Base-by-base conservation (phyloP, 805 yeast genomes). In the Candida railenensis region DNA sequence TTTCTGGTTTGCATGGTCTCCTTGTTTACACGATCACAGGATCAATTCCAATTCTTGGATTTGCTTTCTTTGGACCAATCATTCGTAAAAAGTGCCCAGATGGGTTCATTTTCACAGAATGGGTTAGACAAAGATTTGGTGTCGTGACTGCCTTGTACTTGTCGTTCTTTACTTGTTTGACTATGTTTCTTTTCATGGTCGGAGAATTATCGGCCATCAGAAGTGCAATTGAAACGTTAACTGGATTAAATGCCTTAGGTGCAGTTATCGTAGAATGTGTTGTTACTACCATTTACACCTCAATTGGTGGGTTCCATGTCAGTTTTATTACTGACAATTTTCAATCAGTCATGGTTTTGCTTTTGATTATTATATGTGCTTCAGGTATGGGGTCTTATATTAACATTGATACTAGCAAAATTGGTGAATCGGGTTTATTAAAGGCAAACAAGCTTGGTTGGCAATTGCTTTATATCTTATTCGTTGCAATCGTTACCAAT, bases 91-190 rank as follows among this genome's bases (percentile, higher is more conserved):
- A 78, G 54, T 87, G 96, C 55, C 97, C 97, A 0, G 81, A 87
- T 7, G 97, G 97, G 2, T 91, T 91, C 62, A 90, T 91, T 22
- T 69, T 91, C 54, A 89, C 96, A 3, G 96, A 91, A 62, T 91
- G 97, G 97, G 92, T 89, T n/a, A 79, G 88, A 59, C 80, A 80
- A 40, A 73, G 97, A 54, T 91, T 77, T 61, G 97, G 97, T 2
- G 61, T 74, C 3, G 66, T 84, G 14, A 75, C 96, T 2, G 86
- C 89, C 0, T 68, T 89, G 53, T 87, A 89, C 55, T 66, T 91
- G 40, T 84, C 95, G 12, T 82, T 81, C 40, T 88, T 90, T 64
- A 89, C 97, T 1, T 78, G 91, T 44, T 74, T 91, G 53, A 90
- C 96, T 7, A 78, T 91, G 77, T 89, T 83, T 59, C 73, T 91